These are phyloP conservation scores for Geranium incanum DNA, from an alignment of 441 rosid genomes.

Conservation along the genomic window DNA sequence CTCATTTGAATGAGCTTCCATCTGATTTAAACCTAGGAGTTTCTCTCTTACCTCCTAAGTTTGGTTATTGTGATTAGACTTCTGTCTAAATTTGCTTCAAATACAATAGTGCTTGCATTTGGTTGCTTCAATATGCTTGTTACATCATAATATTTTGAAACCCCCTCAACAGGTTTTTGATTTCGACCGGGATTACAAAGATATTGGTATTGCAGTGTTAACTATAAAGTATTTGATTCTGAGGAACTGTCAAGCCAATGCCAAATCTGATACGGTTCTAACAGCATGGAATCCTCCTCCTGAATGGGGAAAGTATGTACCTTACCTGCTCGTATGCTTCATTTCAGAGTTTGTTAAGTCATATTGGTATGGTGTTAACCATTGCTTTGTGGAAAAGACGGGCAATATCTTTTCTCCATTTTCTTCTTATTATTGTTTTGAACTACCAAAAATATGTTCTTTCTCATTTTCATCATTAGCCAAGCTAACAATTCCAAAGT, in stretches of 20 bases:
- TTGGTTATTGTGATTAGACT: background rate
- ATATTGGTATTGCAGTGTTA: constrained; percentile 81
- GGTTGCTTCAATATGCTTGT: constrained; percentile 8
- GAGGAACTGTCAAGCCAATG: constrained; percentile 71
- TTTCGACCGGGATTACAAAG: constrained; percentile 95
- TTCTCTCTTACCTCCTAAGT: background rate
- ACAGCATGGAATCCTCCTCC: constrained; percentile 98
- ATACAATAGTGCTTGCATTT: constrained; percentile 3
- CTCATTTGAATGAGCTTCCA: background rate
- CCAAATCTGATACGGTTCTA: constrained; percentile 80
- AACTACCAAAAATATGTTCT: constrained; percentile 7
- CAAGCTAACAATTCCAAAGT: background rate
- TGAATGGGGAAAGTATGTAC: constrained; percentile 90
- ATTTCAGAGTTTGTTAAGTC: constrained; percentile 7
- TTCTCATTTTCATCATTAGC: background rate
- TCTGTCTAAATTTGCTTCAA: background rate
- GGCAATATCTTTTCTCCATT: background rate
- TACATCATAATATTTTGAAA: constrained; percentile 13
- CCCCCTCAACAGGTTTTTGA: constrained; percentile 61
- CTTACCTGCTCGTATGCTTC: constrained; percentile 17
- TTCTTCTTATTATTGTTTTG: background rate
- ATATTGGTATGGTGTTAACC: background rate
- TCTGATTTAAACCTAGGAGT: background rate
- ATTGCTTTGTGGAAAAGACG: background rate
- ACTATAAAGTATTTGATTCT: constrained; percentile 79